These are phyloP conservation scores for Xylaria sp. DNA, from an alignment of 2,329 filamentous ascomycete species.

Conservation along the genomic window DNA sequence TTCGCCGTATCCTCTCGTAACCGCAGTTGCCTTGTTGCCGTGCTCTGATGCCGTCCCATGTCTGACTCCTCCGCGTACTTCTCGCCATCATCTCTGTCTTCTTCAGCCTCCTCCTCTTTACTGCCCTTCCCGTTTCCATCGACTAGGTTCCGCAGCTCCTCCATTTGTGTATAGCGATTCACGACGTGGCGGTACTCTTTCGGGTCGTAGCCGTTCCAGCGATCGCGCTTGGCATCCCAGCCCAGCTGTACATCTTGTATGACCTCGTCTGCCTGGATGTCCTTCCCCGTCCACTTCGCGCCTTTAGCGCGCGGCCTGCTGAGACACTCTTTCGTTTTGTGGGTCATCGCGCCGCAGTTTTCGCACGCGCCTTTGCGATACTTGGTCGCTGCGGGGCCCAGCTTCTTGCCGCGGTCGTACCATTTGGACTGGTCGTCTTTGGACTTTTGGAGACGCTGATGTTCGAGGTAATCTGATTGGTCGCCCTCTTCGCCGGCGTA, in stretches of 20 bases:
- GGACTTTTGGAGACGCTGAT: constrained; percentile 88
- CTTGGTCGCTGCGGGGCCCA: constrained; percentile 90
- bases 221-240: constrained; percentile 97
- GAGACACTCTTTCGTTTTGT: constrained; percentile 94
- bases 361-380: constrained; percentile 98
- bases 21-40: constrained; percentile 87
- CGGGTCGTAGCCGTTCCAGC: constrained; percentile 98
- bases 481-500: constrained; percentile 85
- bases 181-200: constrained; percentile 88
- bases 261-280: constrained; percentile 93
- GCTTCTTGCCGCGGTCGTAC: constrained; percentile 90
- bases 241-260: constrained; percentile 87
- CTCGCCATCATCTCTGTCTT: constrained; percentile 68
- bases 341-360: constrained; percentile 97
- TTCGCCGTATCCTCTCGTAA: constrained; percentile 97
- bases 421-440: constrained; percentile 80
- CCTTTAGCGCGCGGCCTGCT: constrained; percentile 88
- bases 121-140: constrained; percentile 50
- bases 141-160: constrained; percentile 72
- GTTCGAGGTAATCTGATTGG: constrained; percentile 86
- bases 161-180: constrained; percentile 87
- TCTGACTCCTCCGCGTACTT: constrained; percentile 95
- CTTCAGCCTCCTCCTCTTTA: constrained; percentile 60
- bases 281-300: constrained; percentile 89
- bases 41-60: constrained; percentile 94